Base-by-base conservation (phyloP, 75 land plant genomes). In the Sequoia sempervirens region DNA sequence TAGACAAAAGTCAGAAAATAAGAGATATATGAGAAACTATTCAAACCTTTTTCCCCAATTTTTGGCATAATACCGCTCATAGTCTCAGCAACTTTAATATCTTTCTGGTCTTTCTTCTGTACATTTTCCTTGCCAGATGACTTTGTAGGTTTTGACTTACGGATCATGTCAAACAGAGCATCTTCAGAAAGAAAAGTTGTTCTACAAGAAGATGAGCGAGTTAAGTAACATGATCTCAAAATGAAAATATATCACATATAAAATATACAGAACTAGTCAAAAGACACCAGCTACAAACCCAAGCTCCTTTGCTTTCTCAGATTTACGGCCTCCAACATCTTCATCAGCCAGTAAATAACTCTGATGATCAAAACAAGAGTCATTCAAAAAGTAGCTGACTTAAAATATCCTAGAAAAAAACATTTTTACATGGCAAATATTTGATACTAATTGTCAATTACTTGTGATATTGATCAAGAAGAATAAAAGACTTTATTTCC, bases 301-400 rank as follows among this genome's bases (percentile, higher is more conserved):
- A 26, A 97, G 89, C 81, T 97, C 98, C 81, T 93, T 96, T 37
- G 99, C 99, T 87, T 93, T 97, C 52, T 86, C 56, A 56, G 99
- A 96, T 82, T 97, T 97, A 46, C 85, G 84, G 28, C 99, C 99
- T 54, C 96, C 99, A 88, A 97, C 86, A 88, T 97, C 99, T 87
- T 96, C 98, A 93, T 97, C 99, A 86, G 93, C 94, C 40, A 97
- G 81, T 28, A 97, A 89, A 90, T 88, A 97, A 88, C 84, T 92
- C 99, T 97, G 89, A 68, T 83, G 43, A 26, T 7, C n/a, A 66
- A 66, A 50, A 37, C 41, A 84, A 13, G 20, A 45, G 40, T n/a
- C 34, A 13, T 85, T 82, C n/a, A 83, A 72, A 83, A 45, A 28
- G n/a, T 47, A 47, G 34, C 47, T 47, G 30, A 30, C 45, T 47